phyloP scores from a whole-genome alignment of 148 eudicot species.

The Agrostemma githago region DNA sequence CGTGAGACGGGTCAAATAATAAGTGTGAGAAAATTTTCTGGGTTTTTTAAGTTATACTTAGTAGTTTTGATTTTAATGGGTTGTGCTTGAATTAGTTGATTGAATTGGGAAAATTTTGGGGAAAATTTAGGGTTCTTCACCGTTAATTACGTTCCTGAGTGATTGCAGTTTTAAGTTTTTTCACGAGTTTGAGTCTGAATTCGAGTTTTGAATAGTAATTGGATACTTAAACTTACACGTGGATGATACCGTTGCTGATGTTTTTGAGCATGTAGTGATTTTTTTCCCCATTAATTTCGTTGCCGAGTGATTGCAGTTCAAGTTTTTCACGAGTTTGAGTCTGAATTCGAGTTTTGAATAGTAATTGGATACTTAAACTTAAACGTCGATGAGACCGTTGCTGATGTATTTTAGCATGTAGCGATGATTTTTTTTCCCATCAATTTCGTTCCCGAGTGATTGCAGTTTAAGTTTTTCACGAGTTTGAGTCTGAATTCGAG shows the following conservation, averaged over 20 bases:
- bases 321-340: background rate
- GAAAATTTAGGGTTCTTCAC: background rate
- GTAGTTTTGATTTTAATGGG: background rate
- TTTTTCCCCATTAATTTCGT: no score
- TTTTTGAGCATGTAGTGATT: no score
- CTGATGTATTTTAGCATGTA: background rate
- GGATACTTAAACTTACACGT: no score
- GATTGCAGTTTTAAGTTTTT: no score
- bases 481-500: background rate
- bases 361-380: no score
- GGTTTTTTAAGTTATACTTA: no score
- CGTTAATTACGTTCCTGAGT: background rate
- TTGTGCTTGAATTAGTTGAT: slow-evolving; percentile 10
- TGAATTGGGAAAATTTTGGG: slow-evolving; percentile 1
- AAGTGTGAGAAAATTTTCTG: no score
- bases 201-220: background rate
- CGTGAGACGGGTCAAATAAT: no score
- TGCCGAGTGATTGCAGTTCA: background rate
- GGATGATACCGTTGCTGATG: background rate
- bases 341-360: background rate
- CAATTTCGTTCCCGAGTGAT: background rate
- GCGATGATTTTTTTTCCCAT: no score
- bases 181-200: background rate
- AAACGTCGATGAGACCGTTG: background rate
- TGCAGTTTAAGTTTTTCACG: background rate